Conservation (phyloP, 2,329 filamentous ascomycete genomes). For the Penicillium frequentans region DNA sequence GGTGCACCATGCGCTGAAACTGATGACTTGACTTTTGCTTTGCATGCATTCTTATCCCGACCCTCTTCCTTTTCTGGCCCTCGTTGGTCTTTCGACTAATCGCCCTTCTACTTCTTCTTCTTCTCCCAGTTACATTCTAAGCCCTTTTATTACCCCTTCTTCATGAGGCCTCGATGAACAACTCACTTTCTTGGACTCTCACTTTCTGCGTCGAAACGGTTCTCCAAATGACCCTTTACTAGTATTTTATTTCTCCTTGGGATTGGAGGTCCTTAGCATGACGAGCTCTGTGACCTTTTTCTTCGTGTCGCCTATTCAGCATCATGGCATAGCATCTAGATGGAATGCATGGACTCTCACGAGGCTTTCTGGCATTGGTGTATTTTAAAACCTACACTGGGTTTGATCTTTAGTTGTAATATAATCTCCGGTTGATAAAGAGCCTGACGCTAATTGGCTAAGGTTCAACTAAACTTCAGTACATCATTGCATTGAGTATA, state of each 20-base stretch:
- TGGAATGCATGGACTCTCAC: background rate
- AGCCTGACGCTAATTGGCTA: too few relatives aligned
- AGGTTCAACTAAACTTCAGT: too few relatives aligned
- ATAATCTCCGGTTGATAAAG: background rate
- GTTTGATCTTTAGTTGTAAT: background rate
- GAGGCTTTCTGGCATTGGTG: background rate
- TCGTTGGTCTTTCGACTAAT: background rate
- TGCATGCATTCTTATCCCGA: background rate
- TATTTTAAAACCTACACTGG: background rate
- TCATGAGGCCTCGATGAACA: background rate
- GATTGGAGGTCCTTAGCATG: background rate
- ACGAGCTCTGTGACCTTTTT: background rate
- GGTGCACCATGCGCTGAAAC: background rate
- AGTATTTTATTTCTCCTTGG: background rate
- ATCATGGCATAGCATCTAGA: constrained; percentile 5
- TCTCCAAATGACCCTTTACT: background rate
- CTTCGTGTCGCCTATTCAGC: background rate
- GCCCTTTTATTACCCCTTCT: background rate
- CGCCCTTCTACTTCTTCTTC: background rate
- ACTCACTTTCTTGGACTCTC: background rate
- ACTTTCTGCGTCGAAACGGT: background rate
- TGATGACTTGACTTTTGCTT: background rate
- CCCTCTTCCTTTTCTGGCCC: background rate
- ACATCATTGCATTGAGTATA: too few relatives aligned
- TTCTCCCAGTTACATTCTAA: background rate